Evolutionary conservation across 2,329 filamentous ascomycete genomes (phyloP), one percentile per base, ranked within the genome.

Genomic region (Talaromyces sp.): DNA sequence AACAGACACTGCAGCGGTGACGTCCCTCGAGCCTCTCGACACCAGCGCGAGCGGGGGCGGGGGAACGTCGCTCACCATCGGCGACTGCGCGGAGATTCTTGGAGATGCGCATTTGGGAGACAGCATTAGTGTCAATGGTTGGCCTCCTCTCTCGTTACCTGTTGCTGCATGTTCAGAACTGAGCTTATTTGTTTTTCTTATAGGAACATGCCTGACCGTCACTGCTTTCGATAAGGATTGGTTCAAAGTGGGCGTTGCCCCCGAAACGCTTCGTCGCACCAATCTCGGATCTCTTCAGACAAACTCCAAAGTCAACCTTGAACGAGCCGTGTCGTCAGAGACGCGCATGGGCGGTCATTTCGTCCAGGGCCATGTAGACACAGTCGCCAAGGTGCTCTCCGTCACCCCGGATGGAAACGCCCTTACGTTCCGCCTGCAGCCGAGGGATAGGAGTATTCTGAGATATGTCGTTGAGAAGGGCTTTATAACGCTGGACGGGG

Each of bases 321-420:
- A 99, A 81, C 88, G 95, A 17, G 93, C 95, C 3, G 93, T 99
- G 58, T 89, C 89, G 19, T 91, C 92, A 4, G 86, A 89, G 69
- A 97, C 93, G 52, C 90, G 95, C 59, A 98, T 99, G 91, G 95
- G 96, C 53, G 95, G 95, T 0, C 95, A 99, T 78, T 96, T 98
- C 70, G 93, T 98, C 32, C 96, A 99, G 78, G 95, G 95, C 46
- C 95, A 99, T 75, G 93, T 99, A 63, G 96, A 99, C 76, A 93
- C 91, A 11, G 86, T 89, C 43, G 95, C 93, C 0, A 84, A 83
- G 50, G 89, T 99, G 63, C 72, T 88, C 43, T 84, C 84, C 50
- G 84, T 89, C 38, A 87, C 84, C 19, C 86, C 88, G 3, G 95
- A 99, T 75, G 92, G 93, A 60, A 96, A 98, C 77, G 91, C 95